Evolutionary conservation across 352 stramenopile genomes (phyloP).

Genomic region (Vaucheria bursata): DNA sequence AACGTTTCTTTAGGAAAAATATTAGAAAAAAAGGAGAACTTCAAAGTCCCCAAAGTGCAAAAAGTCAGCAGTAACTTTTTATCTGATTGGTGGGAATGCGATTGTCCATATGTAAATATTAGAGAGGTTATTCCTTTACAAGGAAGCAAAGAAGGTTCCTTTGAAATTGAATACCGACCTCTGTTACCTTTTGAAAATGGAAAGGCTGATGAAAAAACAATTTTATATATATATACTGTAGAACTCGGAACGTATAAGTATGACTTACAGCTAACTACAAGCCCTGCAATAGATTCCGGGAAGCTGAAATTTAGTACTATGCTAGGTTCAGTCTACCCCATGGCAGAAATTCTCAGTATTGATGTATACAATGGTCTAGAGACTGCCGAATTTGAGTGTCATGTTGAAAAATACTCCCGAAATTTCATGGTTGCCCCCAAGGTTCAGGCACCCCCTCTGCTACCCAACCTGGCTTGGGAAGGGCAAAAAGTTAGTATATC

Average conservation of each 20-base stretch:
- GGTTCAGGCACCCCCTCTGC: conserved; percentile 50
- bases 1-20: conserved; percentile 53
- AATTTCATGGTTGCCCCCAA: conserved; percentile 57
- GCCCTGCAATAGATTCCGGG: conserved; percentile 57
- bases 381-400: conserved; percentile 51
- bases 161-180: conserved; percentile 77
- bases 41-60: background rate
- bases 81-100: conserved; percentile 70
- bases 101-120: conserved; percentile 61
- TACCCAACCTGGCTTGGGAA: conserved; percentile 60
- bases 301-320: conserved; percentile 69
- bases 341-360: conserved; percentile 59
- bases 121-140: conserved; percentile 61
- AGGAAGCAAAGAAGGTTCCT: conserved; percentile 64
- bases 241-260: conserved; percentile 73
- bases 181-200: conserved; percentile 68
- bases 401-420: conserved; percentile 53
- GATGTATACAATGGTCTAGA: conserved; percentile 46
- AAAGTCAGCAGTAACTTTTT: conserved; percentile 11
- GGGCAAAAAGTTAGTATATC: conserved; percentile 58
- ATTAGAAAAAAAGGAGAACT: no score
- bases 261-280: conserved; percentile 64
- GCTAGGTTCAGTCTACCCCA: conserved; percentile 62
- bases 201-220: no score
- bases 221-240: no score